Conservation (phyloP, 1,139 yeast species). For the Taphrina flavorubra region DNA sequence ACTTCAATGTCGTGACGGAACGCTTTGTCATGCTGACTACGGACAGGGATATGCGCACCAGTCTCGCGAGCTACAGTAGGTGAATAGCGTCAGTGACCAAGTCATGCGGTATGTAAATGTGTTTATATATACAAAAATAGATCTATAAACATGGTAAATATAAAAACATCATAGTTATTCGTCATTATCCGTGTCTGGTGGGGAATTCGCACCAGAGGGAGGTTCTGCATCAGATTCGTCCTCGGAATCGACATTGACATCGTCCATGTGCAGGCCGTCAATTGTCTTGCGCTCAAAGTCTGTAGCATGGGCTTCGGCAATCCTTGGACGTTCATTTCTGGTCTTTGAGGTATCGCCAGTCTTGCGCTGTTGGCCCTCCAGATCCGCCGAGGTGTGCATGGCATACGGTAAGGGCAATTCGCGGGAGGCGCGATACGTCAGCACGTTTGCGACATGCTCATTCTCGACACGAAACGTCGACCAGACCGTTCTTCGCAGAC, state of each 20-base stretch:
- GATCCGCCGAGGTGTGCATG: constrained; percentile 8
- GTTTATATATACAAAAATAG: not conserved
- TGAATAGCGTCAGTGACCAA: no score
- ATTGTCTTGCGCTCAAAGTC: constrained; percentile 27
- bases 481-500: constrained; percentile 85
- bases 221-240: constrained; percentile 22
- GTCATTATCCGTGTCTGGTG: constrained; percentile 27
- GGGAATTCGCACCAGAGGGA: constrained; percentile 4
- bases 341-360: constrained; percentile 20
- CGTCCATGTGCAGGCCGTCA: constrained; percentile 23
- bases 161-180: not conserved
- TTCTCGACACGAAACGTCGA: constrained; percentile 89
- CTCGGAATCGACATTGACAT: constrained; percentile 27
- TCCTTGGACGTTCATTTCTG: constrained; percentile 18
- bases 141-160: not conserved
- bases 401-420: constrained; percentile 65
- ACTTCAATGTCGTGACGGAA: not conserved
- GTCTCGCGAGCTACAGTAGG: not conserved
- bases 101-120: no score
- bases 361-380: constrained; percentile 22
- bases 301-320: constrained; percentile 36
- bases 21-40: not conserved
- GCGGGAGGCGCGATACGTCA: constrained; percentile 79
- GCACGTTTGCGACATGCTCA: constrained; percentile 85
- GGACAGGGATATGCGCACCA: not conserved